Evolutionary conservation across 2,329 filamentous ascomycete species (phyloP), one percentile per base, ranked within the genome.

Genomic region (Colletotrichum ledebouriae): DNA sequence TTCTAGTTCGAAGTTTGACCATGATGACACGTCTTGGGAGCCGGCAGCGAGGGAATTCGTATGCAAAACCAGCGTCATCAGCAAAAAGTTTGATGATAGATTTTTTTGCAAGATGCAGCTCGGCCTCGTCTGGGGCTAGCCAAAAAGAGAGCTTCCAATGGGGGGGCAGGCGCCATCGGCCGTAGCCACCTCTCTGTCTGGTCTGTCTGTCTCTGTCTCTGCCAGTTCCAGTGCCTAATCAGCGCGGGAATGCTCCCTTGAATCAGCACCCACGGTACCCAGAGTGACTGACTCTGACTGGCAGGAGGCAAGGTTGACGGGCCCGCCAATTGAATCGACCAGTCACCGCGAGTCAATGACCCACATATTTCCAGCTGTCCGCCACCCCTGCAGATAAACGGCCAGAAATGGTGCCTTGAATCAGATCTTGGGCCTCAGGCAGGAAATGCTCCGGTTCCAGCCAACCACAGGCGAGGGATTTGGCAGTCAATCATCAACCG

Each of bases 11-110:
- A 81, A 82, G 73, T 89, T 81, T 88, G 82, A 77, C 78, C 85
- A 87, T 88, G 82, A 77, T 84, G 82, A 85, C 82, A 79, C 75
- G 76, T 79, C 79, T 82, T 77, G 79, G 79, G 77, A 79, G 82
- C 77, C 77, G 76, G 80, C 78, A 80, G 78, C 74, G 79, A 80
- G 81, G 78, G 74, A 80, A 81, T 82, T 79, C 76, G 78, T 77
- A 73, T 73, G 71, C 73, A 74, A 83, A 83, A 79, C 72, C 72
- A 76, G 73, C 72, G 76, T 84, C 78, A 77, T 82, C 83, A 83
- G 85, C 84, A 82, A 82, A 55, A 86, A 87, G 83, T 77, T 81
- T 82, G 81, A 63, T 58, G 22, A 64, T 61, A 65, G 60, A 63
- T 70, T 70, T 71, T 70, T 70, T 69, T 57, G 25, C 59, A 47